Percentiles rank a stretch among this genome's conserved stretches.
Conservation (phyloP, 1,139 yeast species). For the Wickerhamiella infanticola region DNA sequence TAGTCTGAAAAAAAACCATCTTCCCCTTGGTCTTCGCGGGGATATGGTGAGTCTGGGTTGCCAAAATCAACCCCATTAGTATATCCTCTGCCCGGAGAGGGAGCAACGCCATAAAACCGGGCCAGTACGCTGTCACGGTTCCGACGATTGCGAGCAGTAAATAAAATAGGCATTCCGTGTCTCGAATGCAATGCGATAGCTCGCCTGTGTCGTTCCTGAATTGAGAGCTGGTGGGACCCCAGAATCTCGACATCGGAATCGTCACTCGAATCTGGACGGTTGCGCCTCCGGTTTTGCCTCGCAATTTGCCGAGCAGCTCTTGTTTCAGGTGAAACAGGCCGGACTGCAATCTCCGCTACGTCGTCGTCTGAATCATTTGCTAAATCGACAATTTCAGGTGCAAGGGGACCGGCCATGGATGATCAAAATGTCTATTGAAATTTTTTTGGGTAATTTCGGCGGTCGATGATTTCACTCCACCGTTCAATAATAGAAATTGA, state of each 20-base stretch:
- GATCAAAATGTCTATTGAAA: background rate
- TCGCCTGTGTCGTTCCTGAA: background rate
- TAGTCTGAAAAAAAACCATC: too few relatives aligned
- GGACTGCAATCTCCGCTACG: background rate
- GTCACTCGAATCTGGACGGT: background rate
- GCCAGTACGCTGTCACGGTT: too few relatives aligned
- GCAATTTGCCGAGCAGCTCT: background rate
- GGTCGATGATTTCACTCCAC: too few relatives aligned
- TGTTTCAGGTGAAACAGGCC: background rate
- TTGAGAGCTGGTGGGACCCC: background rate
- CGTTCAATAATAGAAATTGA: too few relatives aligned
- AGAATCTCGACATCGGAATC: background rate
- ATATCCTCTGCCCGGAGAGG: too few relatives aligned
- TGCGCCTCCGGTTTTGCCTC: background rate
- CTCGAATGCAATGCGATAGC: background rate
- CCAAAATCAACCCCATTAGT: too few relatives aligned
- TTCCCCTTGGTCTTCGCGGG: too few relatives aligned
- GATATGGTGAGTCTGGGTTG: too few relatives aligned
- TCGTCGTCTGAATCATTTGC: background rate
- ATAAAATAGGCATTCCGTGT: background rate
- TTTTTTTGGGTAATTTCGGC: too few relatives aligned
- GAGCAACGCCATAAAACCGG: too few relatives aligned
- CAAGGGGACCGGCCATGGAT: background rate
- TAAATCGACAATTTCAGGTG: background rate
- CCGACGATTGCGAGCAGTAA: too few relatives aligned